Evolutionary conservation across 2,329 filamentous ascomycete species (phyloP).

Genomic region (Aspergillus texensis): DNA sequence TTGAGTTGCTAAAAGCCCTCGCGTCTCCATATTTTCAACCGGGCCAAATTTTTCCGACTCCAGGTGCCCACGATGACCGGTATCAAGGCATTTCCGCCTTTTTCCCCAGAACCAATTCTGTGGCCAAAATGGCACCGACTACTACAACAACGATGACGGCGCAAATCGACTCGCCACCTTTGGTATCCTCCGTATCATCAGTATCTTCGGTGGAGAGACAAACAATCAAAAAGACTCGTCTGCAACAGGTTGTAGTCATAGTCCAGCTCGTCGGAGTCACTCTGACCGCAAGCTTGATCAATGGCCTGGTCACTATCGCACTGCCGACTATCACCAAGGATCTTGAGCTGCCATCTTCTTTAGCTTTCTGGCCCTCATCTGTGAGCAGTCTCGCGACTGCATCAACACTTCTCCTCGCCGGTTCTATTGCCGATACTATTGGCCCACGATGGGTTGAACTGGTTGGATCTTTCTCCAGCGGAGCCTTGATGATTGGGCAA

Average conservation of each 20-base stretch:
- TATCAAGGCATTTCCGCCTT: neutral
- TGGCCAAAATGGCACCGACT: neutral
- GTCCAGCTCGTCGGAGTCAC: conserved; percentile 24
- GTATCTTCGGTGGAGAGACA: neutral
- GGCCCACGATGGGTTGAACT: conserved; percentile 53
- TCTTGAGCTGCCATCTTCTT: conserved; percentile 29
- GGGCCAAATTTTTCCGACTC: neutral
- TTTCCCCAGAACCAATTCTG: neutral
- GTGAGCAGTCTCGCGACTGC: conserved; percentile 38
- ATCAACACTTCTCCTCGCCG: conserved; percentile 48
- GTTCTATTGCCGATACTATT: conserved; percentile 55
- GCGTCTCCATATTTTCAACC: neutral
- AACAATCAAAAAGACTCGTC: neutral
- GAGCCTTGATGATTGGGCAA: conserved; percentile 48
- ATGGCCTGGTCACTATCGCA: conserved; percentile 47
- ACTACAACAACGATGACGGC: neutral
- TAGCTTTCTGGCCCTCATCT: conserved; percentile 32
- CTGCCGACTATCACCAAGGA: conserved; percentile 46
- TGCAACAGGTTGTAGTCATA: conserved; percentile 17
- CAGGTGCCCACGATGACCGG: neutral
- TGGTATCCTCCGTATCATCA: neutral
- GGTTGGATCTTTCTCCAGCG: conserved; percentile 48
- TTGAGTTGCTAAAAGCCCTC: neutral
- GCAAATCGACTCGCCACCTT: neutral
- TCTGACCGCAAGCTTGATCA: conserved; percentile 32